Percentiles rank a stretch among this genome's conserved stretches.
phyloP scores from a whole-genome alignment of 345 rosid species.

The Passiflora organensis region DNA sequence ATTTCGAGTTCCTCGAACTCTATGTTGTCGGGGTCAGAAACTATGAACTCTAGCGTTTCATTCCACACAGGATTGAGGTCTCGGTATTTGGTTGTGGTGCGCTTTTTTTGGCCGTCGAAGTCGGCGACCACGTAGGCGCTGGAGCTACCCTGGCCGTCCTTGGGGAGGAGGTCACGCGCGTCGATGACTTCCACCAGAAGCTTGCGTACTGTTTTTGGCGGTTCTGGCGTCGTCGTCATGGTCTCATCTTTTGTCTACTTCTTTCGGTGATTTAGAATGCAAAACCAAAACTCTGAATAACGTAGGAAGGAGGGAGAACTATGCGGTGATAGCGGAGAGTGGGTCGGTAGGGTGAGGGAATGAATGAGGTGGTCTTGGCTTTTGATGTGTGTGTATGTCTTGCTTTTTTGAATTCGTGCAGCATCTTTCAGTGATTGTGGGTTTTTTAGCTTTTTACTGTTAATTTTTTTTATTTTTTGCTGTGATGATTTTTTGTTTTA shows the following conservation, averaged over 20 bases:
- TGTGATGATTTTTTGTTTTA: too few species aligned
- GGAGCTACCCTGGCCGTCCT: conserved; percentile 95
- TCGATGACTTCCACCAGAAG: conserved; percentile 67
- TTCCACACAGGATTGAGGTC: conserved; percentile 89
- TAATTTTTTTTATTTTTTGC: too few species aligned
- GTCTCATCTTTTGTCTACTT: conserved; percentile 1
- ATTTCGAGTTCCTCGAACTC: conserved; percentile 68
- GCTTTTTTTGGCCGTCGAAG: conserved; percentile 73
- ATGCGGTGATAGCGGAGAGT: conserved; percentile 26
- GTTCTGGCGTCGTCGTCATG: conserved; percentile 28
- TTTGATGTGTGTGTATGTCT: conserved; percentile 2
- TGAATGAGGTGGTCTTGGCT: conserved; percentile 1
- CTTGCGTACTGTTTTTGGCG: conserved; percentile 38
- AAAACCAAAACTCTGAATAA: background rate
- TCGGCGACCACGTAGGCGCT: conserved; percentile 78
- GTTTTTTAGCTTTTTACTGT: background rate
- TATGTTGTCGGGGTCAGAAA: conserved; percentile 74
- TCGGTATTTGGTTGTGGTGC: conserved; percentile 63
- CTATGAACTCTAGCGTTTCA: conserved; percentile 71
- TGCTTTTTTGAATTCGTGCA: background rate
- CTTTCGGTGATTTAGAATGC: background rate
- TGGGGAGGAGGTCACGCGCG: conserved; percentile 81
- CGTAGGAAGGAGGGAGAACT: background rate
- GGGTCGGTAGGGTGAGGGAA: too few species aligned
- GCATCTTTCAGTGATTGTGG: background rate